A percentile compares a stretch with the other conserved stretches of the same genome.
These are phyloP conservation scores for Diaporthe destruens DNA, from an alignment of 2,329 filamentous ascomycete genomes.

Conservation along the genomic window DNA sequence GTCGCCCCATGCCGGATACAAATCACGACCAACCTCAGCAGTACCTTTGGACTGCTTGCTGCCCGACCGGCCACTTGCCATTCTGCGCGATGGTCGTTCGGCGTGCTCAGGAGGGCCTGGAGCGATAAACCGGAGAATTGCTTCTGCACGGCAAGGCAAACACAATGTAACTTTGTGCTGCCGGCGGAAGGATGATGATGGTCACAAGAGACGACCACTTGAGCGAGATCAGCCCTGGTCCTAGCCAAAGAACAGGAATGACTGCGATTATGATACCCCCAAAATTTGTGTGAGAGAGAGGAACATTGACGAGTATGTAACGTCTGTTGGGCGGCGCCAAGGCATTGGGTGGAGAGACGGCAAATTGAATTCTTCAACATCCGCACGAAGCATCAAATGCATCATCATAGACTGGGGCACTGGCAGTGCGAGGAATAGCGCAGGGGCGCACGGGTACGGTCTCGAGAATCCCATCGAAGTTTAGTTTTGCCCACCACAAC, in stretches of 20 bases:
- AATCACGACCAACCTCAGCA: not conserved
- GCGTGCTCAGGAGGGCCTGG: not conserved
- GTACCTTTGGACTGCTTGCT: not conserved
- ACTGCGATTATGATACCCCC: slow-evolving; percentile 30
- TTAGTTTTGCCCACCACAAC: not conserved
- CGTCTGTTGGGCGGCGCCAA: not conserved
- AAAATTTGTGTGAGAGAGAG: slow-evolving; percentile 6
- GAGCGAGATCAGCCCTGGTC: not conserved
- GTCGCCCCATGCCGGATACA: not conserved
- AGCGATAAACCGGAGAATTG: not conserved
- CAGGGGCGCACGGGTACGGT: slow-evolving; percentile 4
- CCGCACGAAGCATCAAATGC: slow-evolving; percentile 21
- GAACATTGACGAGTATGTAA: not conserved
- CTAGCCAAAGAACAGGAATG: slow-evolving; percentile 10
- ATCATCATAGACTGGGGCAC: slow-evolving; percentile 32
- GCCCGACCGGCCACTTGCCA: not conserved
- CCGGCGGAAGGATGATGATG: slow-evolving; percentile 3
- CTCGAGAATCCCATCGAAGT: not conserved
- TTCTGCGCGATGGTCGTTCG: too few relatives aligned
- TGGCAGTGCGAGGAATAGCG: not conserved
- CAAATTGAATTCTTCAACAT: slow-evolving; percentile 32
- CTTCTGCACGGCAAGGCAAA: not conserved
- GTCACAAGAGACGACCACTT: slow-evolving; percentile 4
- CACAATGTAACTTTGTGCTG: not conserved
- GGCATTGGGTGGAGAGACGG: slow-evolving; percentile 16